Percentiles rank a stretch among this genome's conserved stretches.
These are phyloP conservation scores for Quercus lobata DNA, from an alignment of 331 rosid genomes.

Conservation along the genomic window DNA sequence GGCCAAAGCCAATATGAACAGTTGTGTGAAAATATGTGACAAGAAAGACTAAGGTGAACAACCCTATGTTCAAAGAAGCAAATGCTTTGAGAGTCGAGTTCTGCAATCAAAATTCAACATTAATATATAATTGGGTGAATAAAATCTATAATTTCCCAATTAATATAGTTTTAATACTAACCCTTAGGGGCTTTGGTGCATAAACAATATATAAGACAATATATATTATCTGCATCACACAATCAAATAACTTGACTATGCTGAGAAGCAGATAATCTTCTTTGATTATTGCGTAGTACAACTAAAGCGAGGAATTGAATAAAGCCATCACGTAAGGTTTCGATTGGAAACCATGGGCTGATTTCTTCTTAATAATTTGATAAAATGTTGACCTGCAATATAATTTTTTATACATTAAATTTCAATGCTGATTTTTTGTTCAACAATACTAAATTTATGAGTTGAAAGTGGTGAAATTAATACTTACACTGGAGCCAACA, in stretches of 20 bases:
- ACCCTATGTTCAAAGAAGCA: constrained; percentile 47
- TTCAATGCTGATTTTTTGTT: too few species aligned
- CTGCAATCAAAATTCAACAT: constrained; percentile 19
- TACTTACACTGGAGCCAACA: constrained; percentile 82
- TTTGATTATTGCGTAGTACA: constrained; percentile 63
- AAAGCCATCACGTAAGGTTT: constrained; percentile 75
- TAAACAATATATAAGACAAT: constrained; percentile 30
- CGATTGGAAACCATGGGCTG: constrained; percentile 76
- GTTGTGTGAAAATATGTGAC: constrained; percentile 18
- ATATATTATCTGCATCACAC: background rate
- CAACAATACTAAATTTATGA: too few species aligned
- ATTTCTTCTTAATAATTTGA: constrained; percentile 63
- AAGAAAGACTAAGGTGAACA: constrained; percentile 43
- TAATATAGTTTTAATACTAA: background rate
- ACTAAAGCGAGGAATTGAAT: constrained; percentile 75
- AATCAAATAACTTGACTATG: constrained; percentile 78
- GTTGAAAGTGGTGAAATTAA: background rate
- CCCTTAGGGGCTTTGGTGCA: constrained; percentile 56
- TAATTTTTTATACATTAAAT: too few species aligned
- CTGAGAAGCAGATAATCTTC: constrained; percentile 52
- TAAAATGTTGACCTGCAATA: constrained; percentile 64
- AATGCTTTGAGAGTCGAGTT: constrained; percentile 45
- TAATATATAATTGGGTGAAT: background rate
- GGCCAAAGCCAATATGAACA: too few species aligned
- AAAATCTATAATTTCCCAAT: background rate